Conservation (phyloP, 1,284 basidiomycete species). For the Cryptococcus jaspeensis region DNA sequence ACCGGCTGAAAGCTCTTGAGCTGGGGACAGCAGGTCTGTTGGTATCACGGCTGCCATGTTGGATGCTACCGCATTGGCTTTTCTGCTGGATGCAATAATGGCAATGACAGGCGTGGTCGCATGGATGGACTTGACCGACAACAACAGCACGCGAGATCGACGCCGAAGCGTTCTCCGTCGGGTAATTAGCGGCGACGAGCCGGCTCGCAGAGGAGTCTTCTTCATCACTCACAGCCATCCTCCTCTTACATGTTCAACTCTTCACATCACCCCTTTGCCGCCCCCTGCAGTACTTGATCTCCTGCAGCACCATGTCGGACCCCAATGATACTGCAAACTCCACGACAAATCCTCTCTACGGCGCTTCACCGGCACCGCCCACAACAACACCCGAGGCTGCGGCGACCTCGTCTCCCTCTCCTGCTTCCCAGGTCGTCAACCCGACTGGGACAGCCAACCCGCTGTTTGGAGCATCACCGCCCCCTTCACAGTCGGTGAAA, state of each 20-base stretch:
- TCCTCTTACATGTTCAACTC: background rate
- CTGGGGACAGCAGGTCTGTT: slow-evolving; percentile 25
- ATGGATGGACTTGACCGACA: too few relatives aligned
- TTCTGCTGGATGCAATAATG: slow-evolving; percentile 2
- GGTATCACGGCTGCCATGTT: slow-evolving; percentile 8
- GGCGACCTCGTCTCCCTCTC: background rate
- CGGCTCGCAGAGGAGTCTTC: too few relatives aligned
- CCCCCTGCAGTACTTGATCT: too few relatives aligned
- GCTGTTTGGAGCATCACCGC: slow-evolving; percentile 11
- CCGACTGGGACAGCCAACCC: slow-evolving; percentile 2
- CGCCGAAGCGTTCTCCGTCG: background rate
- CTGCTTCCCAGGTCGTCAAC: background rate
- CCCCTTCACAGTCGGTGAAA: background rate
- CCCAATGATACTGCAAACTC: background rate
- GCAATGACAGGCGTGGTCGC: background rate
- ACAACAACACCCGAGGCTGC: background rate
- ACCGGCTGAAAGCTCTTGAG: slow-evolving; percentile 12
- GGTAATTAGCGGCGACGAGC: background rate
- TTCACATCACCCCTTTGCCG: background rate
- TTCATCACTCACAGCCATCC: too few relatives aligned
- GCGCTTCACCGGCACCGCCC: slow-evolving; percentile 13
- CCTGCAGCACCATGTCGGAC: slow-evolving; percentile 8
- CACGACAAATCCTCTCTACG: slow-evolving; percentile 21
- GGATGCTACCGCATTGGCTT: background rate
- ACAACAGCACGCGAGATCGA: too few relatives aligned